A percentile compares a stretch with the other conserved stretches of the same genome.
Evolutionary conservation across 108 stramenopile species (phyloP).

Genomic region (Discostella stelligeroides): DNA sequence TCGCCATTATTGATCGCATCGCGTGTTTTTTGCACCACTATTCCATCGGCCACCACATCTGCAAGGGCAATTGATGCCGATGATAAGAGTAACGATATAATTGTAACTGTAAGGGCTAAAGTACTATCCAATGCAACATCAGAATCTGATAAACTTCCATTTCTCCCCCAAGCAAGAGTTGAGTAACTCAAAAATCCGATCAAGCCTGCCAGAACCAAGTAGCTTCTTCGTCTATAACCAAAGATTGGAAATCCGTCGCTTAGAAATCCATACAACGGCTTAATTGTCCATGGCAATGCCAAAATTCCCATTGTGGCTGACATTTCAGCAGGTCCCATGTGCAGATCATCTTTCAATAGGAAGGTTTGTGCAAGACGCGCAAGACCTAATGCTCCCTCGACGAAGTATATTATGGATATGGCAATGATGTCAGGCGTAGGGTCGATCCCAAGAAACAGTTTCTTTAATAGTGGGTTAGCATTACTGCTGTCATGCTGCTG

Average conservation of each 20-base stretch:
- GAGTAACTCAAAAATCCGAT: slow-evolving; percentile 66
- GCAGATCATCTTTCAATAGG: slow-evolving; percentile 93
- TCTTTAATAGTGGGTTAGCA: slow-evolving; percentile 19
- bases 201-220: slow-evolving; percentile 76
- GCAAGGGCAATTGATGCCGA: slow-evolving; percentile 87
- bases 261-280: slow-evolving; percentile 93
- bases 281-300: slow-evolving; percentile 91
- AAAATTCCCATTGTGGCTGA: slow-evolving; percentile 90
- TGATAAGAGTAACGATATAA: slow-evolving; percentile 61
- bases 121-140: slow-evolving; percentile 21
- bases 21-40: slow-evolving; percentile 89
- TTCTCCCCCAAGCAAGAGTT: slow-evolving; percentile 62
- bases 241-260: slow-evolving; percentile 88
- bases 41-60: slow-evolving; percentile 96
- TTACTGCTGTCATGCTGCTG: not conserved
- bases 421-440: slow-evolving; percentile 85
- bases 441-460: slow-evolving; percentile 70
- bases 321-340: slow-evolving; percentile 89
- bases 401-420: slow-evolving; percentile 93
- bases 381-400: slow-evolving; percentile 94
- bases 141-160: slow-evolving; percentile 17
- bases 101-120: slow-evolving; percentile 47
- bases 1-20: slow-evolving; percentile 56
- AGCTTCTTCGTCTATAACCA: slow-evolving; percentile 85
- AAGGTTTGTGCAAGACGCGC: slow-evolving; percentile 93